Evolutionary conservation across 1,139 yeast genomes (phyloP).

Genomic region (Lodderomyces parapsilosis): DNA sequence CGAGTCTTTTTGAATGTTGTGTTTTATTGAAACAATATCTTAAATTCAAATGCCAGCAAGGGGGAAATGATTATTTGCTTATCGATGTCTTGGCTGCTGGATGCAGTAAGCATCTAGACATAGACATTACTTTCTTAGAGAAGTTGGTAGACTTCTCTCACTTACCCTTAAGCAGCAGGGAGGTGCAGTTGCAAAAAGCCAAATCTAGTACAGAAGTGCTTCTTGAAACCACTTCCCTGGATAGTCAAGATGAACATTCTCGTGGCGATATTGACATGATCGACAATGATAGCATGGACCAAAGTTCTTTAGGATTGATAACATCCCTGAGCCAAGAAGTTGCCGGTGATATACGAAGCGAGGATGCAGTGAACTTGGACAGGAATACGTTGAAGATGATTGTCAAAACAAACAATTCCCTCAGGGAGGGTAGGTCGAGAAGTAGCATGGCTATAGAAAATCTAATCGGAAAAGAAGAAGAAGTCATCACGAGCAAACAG

Average conservation of each 20-base stretch:
- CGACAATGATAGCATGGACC: no score
- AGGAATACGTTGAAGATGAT: not conserved
- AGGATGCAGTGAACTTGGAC: no score
- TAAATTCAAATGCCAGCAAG: constrained; percentile 6
- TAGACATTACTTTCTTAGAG: not conserved
- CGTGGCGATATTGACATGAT: no score
- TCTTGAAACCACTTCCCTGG: not conserved
- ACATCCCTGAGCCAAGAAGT: no score
- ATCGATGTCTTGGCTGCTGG: constrained; percentile 14
- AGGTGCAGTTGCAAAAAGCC: not conserved
- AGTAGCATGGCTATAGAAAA: not conserved
- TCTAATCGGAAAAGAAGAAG: not conserved
- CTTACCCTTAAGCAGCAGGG: not conserved
- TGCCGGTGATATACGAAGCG: no score
- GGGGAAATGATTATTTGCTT: constrained; percentile 9
- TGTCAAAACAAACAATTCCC: not conserved
- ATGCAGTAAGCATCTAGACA: constrained; percentile 7
- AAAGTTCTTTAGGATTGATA: no score
- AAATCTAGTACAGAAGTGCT: not conserved
- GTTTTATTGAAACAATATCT: constrained; percentile 15
- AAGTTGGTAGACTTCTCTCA: not conserved
- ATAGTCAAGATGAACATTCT: not conserved
- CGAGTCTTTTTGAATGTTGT: constrained; percentile 4
- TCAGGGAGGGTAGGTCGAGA: not conserved
- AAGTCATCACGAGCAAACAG: not conserved